Evolutionary conservation across 2,329 filamentous ascomycete species (phyloP), one percentile per base, ranked within the genome.

Genomic region (Didymella glomerata): DNA sequence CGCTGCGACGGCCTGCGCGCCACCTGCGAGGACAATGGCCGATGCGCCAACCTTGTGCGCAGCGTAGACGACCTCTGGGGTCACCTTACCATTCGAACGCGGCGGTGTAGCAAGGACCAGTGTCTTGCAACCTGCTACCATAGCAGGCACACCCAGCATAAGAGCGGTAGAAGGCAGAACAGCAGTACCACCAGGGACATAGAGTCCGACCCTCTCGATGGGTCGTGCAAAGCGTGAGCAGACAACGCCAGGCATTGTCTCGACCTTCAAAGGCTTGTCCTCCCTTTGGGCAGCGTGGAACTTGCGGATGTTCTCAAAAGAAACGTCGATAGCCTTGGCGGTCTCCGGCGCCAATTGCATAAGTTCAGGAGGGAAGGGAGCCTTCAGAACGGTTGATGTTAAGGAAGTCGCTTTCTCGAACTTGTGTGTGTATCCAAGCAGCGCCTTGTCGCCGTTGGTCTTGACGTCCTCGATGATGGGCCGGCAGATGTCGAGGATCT

Each of bases 21-120:
- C 95, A 62, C 95, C 95, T 11, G 95, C 95, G 25, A 99, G 86
- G 5, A 99, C 94, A 68, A 99, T 98, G 73, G 91, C 92, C 79
- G 97, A 92, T 2, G 95, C 95, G 48, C 94, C 94, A 53, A 98
- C 89, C 80, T 97, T 98, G 86, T 98, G 93, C 3, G 95, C 95
- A 32, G 92, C 91, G 75, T 99, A 99, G 53, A 99, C 94, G 62
- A 99, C 97, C 77, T 99, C 95, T 0, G 95, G 95, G 0, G 94
- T 97, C 63, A 98, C 86, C 67, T 89, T 92, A 48, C 95, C 95
- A 72, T 98, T 94, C 0, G 90, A 80, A 42, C 95, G 89, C 18
- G 95, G 95, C 28, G 95, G 95, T 0, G 93, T 96, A 20, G 95
- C 95, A 34, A 99, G 82, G 16, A 99, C 90, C 61, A 99, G 97